A percentile compares a stretch with the other conserved stretches of the same genome.
phyloP scores from a whole-genome alignment of 768 basidiomycete genomes.

The Leccinum olivaceopallidum region DNA sequence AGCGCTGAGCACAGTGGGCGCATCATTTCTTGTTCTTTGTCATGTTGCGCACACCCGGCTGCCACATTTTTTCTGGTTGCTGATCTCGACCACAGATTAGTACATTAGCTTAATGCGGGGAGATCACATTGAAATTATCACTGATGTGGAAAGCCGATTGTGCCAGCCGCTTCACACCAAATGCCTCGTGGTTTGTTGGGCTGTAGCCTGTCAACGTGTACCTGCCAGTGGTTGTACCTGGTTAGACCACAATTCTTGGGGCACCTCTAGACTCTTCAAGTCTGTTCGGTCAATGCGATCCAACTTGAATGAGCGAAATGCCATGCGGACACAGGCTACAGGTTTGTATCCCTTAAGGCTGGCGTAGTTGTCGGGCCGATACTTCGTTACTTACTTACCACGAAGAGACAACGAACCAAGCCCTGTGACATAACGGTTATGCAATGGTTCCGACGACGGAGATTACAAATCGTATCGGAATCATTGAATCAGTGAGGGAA shows the following conservation, averaged over 20 bases:
- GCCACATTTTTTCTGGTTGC: background rate
- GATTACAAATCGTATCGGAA: constrained; percentile 5
- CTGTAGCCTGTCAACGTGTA: constrained; percentile 2
- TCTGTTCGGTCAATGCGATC: background rate
- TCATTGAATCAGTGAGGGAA: constrained; percentile 14
- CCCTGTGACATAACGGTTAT: constrained; percentile 1
- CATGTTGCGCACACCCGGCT: background rate
- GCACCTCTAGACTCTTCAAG: background rate
- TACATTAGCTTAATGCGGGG: constrained; percentile 27
- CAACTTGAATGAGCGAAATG: background rate
- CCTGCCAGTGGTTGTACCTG: constrained; percentile 5
- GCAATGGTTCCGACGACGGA: constrained; percentile 4
- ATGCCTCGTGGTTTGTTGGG: constrained; percentile 1
- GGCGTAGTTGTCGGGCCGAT: constrained; percentile 11
- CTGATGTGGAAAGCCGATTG: constrained; percentile 21
- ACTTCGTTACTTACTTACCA: background rate
- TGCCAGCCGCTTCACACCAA: constrained; percentile 14
- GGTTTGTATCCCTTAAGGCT: background rate
- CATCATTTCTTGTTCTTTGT: background rate
- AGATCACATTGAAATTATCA: constrained; percentile 19
- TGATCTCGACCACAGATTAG: constrained; percentile 18
- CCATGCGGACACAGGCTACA: constrained; percentile 6
- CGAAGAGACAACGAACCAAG: background rate
- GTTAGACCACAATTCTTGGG: background rate
- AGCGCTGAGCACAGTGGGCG: background rate